phyloP scores from a whole-genome alignment of 805 yeast genomes.

The Hanseniaspora valbyensis region DNA sequence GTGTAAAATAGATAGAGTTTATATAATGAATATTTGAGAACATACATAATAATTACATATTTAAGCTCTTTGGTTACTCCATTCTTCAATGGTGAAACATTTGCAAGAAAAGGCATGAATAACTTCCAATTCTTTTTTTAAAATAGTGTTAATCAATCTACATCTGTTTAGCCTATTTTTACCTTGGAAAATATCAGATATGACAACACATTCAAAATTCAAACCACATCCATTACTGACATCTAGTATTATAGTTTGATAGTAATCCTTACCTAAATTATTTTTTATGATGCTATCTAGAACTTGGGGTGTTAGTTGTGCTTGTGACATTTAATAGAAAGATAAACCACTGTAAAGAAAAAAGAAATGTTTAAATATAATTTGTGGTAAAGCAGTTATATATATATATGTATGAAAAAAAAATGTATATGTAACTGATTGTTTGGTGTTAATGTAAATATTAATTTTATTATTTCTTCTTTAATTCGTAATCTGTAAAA shows the following conservation, averaged over 20 bases:
- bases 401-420: too few species aligned
- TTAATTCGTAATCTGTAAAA: too few species aligned
- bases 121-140: constrained; percentile 71
- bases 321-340: neutral
- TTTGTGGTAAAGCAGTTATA: too few species aligned
- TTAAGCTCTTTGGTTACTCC: constrained; percentile 38
- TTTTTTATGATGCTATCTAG: constrained; percentile 23
- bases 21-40: too few species aligned
- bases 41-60: too few species aligned
- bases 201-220: constrained; percentile 88
- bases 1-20: too few species aligned
- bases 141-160: constrained; percentile 65
- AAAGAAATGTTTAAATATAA: too few species aligned
- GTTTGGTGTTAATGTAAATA: too few species aligned
- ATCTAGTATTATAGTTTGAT: constrained; percentile 30
- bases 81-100: constrained; percentile 79
- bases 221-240: constrained; percentile 92
- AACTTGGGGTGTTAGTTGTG: constrained; percentile 21
- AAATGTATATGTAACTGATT: too few species aligned
- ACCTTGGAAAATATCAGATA: constrained; percentile 57
- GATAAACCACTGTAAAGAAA: too few species aligned
- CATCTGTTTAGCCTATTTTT: constrained; percentile 81
- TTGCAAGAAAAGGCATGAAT: constrained; percentile 96
- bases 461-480: too few species aligned
- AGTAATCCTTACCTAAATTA: constrained; percentile 22